Evolutionary conservation across 768 basidiomycete genomes (phyloP), one percentile per base, ranked within the genome.

Genomic region (Panaeolus cyanescens): DNA sequence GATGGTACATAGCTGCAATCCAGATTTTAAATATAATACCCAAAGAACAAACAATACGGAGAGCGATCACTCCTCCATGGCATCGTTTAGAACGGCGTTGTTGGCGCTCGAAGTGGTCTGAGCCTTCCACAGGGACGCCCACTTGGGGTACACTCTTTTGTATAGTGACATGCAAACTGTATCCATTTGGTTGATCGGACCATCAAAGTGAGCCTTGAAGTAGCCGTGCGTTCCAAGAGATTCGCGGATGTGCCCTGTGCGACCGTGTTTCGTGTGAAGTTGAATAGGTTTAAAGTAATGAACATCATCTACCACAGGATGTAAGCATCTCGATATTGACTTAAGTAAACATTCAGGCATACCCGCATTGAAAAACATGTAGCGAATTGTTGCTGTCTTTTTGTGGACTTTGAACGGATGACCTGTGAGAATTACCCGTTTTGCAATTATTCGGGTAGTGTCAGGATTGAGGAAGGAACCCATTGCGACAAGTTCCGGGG

Each of bases 321-420:
- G 33, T 13, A 67, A 25, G 56, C 58, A 60, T 40, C 64, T 30
- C 32, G 32, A 55, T 50, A 60, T 59, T 28, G 55, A 54, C 31
- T 50, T n/a, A 54, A 22, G 32, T 28, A 28, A 28, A 50, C n/a
- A n/a, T 20, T 17, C 25, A 59, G 59, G 62, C 81, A 31, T 65
- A 91, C 91, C 90, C 37, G 88, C 68, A 74, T 96, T 90, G 84
- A 99, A 99, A 80, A 99, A 99, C 93, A 99, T 93, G 80, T 98
- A 99, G 59, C 96, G 89, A 67, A 99, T 89, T 5, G 96, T 99
- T 2, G 96, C 96, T 5, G 93, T 94, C 80, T 94, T 95, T 72
- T 95, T 94, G 82, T 99, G 96, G 1, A 98, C 89, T 70, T 95
- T 96, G 86, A 95, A 92, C 1, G 96, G 96, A 75, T 97, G 95